These are phyloP conservation scores for Aegilops umbellulata DNA, from an alignment of 176 grass and related monocot genomes.

Conservation along the genomic window DNA sequence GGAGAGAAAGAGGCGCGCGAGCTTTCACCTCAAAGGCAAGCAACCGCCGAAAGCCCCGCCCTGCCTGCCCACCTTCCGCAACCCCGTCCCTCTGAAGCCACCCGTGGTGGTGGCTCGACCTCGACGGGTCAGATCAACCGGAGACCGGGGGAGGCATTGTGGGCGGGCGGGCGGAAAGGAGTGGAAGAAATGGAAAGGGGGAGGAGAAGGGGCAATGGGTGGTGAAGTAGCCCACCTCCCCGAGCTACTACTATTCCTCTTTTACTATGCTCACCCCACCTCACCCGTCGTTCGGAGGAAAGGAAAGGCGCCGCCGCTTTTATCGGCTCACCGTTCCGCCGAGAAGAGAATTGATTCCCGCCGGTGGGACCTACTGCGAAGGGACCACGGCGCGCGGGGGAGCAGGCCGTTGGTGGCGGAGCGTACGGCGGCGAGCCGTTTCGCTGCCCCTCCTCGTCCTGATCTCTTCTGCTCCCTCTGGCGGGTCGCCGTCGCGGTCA, in stretches of 20 bases:
- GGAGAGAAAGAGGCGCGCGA: slow-evolving; percentile 6
- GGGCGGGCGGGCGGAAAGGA: slow-evolving; percentile 3
- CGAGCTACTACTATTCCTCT: neutral
- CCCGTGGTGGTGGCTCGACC: neutral
- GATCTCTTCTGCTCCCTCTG: neutral
- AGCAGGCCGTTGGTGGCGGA: slow-evolving; percentile 8
- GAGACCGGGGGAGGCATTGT: neutral
- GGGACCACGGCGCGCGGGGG: slow-evolving; percentile 19
- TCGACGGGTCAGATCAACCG: slow-evolving; percentile 35
- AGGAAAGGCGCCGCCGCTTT: slow-evolving; percentile 30
- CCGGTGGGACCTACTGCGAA: neutral
- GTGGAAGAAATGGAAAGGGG: neutral
- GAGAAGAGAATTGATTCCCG: slow-evolving; percentile 49
- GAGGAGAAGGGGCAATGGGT: neutral
- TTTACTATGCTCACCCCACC: slow-evolving; percentile 19
- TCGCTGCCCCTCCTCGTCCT: neutral
- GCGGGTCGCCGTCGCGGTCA: neutral
- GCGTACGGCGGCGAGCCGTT: slow-evolving; percentile 24
- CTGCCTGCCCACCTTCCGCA: neutral
- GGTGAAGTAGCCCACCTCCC: neutral
- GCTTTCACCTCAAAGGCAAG: slow-evolving; percentile 29
- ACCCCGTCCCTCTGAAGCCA: slow-evolving; percentile 4
- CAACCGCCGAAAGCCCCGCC: slow-evolving; percentile 28
- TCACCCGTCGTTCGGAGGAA: neutral
- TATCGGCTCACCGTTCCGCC: slow-evolving; percentile 12